Conservation (phyloP, 2,329 filamentous ascomycete genomes). For the Parastagonospora avenae region DNA sequence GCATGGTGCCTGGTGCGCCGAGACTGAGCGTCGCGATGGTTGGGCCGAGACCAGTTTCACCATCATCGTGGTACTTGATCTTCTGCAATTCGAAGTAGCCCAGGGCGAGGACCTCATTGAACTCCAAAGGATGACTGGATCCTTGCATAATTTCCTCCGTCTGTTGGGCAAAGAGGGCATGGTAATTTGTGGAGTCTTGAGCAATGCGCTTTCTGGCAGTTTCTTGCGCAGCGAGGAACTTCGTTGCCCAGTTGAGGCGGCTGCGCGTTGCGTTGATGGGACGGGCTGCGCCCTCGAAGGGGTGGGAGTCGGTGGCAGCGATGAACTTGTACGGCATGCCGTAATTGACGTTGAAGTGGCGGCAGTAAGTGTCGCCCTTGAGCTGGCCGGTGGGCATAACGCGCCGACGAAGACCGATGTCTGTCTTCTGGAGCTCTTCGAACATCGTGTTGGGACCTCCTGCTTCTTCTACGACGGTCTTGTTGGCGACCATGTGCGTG, state of each 20-base stretch:
- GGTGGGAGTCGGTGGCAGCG: conserved; percentile 52
- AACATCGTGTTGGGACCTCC: conserved; percentile 69
- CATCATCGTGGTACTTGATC: conserved; percentile 70
- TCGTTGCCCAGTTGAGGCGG: conserved; percentile 62
- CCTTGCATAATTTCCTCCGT: too few relatives aligned
- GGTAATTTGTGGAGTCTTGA: too few relatives aligned
- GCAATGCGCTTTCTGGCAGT: neutral
- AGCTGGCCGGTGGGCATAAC: conserved; percentile 22
- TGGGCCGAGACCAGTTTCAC: conserved; percentile 65
- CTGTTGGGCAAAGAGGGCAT: too few relatives aligned
- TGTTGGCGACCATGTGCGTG: conserved; percentile 63
- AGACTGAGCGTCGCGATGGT: conserved; percentile 65
- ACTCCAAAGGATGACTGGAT: conserved; percentile 39
- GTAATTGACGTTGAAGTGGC: conserved; percentile 61
- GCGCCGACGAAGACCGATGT: conserved; percentile 43
- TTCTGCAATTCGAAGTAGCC: conserved; percentile 66
- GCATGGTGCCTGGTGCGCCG: conserved; percentile 64
- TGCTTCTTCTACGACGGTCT: conserved; percentile 55
- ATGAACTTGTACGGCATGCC: conserved; percentile 72
- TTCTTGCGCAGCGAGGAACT: conserved; percentile 45
- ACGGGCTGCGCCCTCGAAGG: conserved; percentile 36
- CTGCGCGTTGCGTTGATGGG: conserved; percentile 58
- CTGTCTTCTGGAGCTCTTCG: conserved; percentile 47
- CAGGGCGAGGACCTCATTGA: conserved; percentile 68
- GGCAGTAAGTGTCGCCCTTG: conserved; percentile 54